A percentile compares a stretch with the other conserved stretches of the same genome.
These are phyloP conservation scores for Blastocrithidia nonstop DNA, from an alignment of 208 protist genomes.

Conservation along the genomic window DNA sequence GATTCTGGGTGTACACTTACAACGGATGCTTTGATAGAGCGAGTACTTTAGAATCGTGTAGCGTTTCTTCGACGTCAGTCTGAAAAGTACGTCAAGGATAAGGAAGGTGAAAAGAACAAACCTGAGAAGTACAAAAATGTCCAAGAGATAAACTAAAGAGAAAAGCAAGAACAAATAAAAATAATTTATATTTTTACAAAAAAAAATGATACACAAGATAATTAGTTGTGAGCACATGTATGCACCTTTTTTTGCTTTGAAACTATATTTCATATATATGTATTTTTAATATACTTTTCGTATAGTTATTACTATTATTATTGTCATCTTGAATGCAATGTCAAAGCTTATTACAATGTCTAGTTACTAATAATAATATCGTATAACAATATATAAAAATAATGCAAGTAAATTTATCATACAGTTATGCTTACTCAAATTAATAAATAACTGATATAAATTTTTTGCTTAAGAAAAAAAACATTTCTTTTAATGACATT, in stretches of 20 bases:
- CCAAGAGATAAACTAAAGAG: constrained; percentile 24
- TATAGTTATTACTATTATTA: too few relatives aligned
- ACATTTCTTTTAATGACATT: neutral
- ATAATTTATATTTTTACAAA: too few relatives aligned
- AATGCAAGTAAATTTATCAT: too few relatives aligned
- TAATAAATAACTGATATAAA: neutral
- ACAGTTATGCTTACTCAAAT: constrained; percentile 3
- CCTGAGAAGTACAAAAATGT: constrained; percentile 58
- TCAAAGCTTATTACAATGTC: too few relatives aligned
- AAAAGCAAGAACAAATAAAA: constrained; percentile 7
- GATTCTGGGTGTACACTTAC: constrained; percentile 38
- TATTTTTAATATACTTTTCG: constrained; percentile 5
- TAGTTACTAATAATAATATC: too few relatives aligned
- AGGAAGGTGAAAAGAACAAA: constrained; percentile 21
- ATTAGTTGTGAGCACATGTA: neutral
- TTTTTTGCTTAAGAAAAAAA: neutral
- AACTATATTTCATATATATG: neutral
- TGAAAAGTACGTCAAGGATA: constrained; percentile 57
- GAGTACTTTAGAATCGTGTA: constrained; percentile 54
- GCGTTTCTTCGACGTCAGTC: constrained; percentile 57
- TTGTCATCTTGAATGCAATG: too few relatives aligned
- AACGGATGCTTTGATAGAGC: constrained; percentile 64
- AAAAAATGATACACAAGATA: too few relatives aligned
- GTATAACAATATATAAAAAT: too few relatives aligned
- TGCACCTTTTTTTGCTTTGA: constrained; percentile 5